These are phyloP conservation scores for Teratosphaeria epicoccoides DNA, from an alignment of 2,329 filamentous ascomycete genomes.

Conservation along the genomic window DNA sequence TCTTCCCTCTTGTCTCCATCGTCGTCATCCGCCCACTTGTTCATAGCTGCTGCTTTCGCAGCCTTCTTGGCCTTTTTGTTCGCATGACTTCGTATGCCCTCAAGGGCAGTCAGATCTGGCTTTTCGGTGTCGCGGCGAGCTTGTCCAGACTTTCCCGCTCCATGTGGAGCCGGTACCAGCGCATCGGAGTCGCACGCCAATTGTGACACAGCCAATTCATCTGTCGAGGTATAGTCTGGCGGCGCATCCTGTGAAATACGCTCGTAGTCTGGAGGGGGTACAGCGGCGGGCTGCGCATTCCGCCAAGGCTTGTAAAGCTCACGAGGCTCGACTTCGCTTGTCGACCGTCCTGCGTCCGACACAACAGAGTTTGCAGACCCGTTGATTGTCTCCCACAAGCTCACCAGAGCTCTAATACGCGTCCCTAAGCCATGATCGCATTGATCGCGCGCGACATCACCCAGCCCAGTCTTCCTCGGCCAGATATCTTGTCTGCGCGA, in stretches of 20 bases:
- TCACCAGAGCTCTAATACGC: slow-evolving; percentile 15
- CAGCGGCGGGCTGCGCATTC: slow-evolving; percentile 1
- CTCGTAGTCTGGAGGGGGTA: slow-evolving; percentile 33
- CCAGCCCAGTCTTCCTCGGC: slow-evolving; percentile 36
- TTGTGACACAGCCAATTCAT: slow-evolving; percentile 25
- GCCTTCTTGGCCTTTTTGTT: slow-evolving; percentile 42
- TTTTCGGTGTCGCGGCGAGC: slow-evolving; percentile 21
- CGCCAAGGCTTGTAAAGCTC: slow-evolving; percentile 13
- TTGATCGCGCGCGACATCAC: slow-evolving; percentile 26
- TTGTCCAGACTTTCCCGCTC: not conserved
- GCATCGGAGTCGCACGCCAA: not conserved
- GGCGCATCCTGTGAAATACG: slow-evolving; percentile 34
- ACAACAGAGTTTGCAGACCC: not conserved
- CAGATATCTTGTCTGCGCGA: slow-evolving; percentile 33
- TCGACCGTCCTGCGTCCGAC: not conserved
- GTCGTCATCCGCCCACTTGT: slow-evolving; percentile 35
- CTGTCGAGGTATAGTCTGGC: slow-evolving; percentile 35
- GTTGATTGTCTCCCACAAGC: slow-evolving; percentile 15
- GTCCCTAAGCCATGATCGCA: slow-evolving; percentile 21
- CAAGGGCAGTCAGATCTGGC: slow-evolving; percentile 49
- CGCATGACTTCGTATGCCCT: slow-evolving; percentile 41
- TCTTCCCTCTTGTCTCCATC: slow-evolving; percentile 37
- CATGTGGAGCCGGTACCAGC: not conserved
- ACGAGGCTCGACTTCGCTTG: slow-evolving; percentile 2
- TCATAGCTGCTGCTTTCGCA: slow-evolving; percentile 25